A percentile compares a stretch with the other conserved stretches of the same genome.
Conservation (phyloP, 345 rosid genomes). For the Camelina neglecta region DNA sequence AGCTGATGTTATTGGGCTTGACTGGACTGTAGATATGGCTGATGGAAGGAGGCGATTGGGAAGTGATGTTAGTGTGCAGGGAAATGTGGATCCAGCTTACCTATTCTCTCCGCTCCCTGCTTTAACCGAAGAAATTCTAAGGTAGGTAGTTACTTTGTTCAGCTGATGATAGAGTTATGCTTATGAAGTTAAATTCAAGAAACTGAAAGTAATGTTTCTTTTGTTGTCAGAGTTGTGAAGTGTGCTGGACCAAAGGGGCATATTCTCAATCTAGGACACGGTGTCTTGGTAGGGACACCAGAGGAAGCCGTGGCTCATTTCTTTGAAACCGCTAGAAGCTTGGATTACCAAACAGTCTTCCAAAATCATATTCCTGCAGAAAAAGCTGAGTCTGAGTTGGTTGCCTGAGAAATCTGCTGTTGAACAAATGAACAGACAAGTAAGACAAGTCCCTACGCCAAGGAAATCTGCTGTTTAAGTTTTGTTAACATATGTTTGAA, state of each 20-base stretch:
- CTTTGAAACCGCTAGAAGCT: slow-evolving; percentile 76
- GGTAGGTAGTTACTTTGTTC: slow-evolving; percentile 46
- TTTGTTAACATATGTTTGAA: slow-evolving; percentile 3
- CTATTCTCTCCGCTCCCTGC: slow-evolving; percentile 79
- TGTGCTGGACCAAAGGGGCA: slow-evolving; percentile 88
- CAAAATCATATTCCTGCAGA: slow-evolving; percentile 48
- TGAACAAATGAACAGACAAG: slow-evolving; percentile 21
- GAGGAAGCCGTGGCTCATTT: slow-evolving; percentile 96
- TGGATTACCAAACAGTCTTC: slow-evolving; percentile 54
- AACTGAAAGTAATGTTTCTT: slow-evolving; percentile 18
- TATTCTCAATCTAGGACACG: slow-evolving; percentile 89
- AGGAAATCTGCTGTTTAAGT: neutral
- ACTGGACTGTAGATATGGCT: slow-evolving; percentile 96
- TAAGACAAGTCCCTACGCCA: slow-evolving; percentile 1
- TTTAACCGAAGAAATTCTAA: slow-evolving; percentile 77
- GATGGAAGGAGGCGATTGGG: slow-evolving; percentile 86
- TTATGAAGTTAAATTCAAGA: neutral
- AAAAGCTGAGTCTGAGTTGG: slow-evolving; percentile 55
- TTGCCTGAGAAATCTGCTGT: slow-evolving; percentile 50
- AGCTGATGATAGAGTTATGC: neutral
- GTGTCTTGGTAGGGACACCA: slow-evolving; percentile 92
- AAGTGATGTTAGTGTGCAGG: slow-evolving; percentile 71
- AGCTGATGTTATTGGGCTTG: slow-evolving; percentile 94
- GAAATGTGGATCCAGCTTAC: slow-evolving; percentile 90
- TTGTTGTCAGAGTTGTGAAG: slow-evolving; percentile 67